These are phyloP conservation scores for Peronospora belbahrii DNA, from an alignment of 352 stramenopile genomes.

Conservation along the genomic window DNA sequence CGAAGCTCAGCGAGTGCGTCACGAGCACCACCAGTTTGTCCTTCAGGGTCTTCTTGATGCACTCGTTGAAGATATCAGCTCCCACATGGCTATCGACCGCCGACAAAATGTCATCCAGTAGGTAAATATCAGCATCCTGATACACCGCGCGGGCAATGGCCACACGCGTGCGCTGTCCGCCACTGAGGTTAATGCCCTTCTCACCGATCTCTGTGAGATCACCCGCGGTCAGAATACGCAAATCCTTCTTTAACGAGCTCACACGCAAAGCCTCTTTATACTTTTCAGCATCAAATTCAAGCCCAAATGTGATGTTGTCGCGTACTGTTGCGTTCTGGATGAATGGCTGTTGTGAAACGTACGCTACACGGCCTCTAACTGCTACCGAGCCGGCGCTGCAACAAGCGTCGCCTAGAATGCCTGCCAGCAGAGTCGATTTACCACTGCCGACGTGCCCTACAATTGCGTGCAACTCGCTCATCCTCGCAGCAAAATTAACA, in stretches of 20 bases:
- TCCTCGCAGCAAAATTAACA: constrained; percentile 60
- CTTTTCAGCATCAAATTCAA: constrained; percentile 51
- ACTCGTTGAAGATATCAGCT: constrained; percentile 86
- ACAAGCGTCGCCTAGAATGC: constrained; percentile 49
- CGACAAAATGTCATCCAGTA: constrained; percentile 93
- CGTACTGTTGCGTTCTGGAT: constrained; percentile 95
- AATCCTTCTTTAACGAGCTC: constrained; percentile 47
- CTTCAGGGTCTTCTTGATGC: constrained; percentile 43
- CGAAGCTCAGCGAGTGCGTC: constrained; percentile 56
- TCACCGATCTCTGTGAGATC: constrained; percentile 95
- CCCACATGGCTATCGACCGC: constrained; percentile 93
- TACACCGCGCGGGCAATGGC: constrained; percentile 76
- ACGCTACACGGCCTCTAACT: constrained; percentile 87
- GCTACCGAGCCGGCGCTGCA: constrained; percentile 40
- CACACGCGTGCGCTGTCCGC: constrained; percentile 88
- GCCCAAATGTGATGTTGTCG: constrained; percentile 96
- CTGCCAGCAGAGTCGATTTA: constrained; percentile 65
- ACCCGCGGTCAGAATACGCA: constrained; percentile 48
- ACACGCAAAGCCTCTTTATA: constrained; percentile 55
- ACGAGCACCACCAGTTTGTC: constrained; percentile 81
- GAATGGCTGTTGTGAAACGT: constrained; percentile 93
- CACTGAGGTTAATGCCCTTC: constrained; percentile 92
- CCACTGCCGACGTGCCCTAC: constrained; percentile 55
- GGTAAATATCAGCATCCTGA: constrained; percentile 74
- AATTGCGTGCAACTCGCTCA: constrained; percentile 51